These are phyloP conservation scores for Alloteropsis semialata DNA, from an alignment of 176 grass and related monocot species.

Conservation along the genomic window DNA sequence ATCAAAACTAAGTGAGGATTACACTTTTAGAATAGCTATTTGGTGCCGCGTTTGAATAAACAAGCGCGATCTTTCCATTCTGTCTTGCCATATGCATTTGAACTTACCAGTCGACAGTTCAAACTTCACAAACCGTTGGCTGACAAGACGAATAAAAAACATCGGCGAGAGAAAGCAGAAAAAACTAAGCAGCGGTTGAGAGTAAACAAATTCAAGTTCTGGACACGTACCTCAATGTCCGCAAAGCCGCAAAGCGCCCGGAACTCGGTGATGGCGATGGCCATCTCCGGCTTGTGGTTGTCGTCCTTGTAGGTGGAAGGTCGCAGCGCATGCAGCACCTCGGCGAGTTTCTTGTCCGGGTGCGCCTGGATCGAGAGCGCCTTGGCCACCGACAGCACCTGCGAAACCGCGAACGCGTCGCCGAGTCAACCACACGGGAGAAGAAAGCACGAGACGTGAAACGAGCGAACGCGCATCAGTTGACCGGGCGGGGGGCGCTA, in stretches of 20 bases:
- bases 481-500: neutral
- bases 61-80: neutral
- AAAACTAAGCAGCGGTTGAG: neutral
- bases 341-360: slow-evolving; percentile 85
- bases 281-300: slow-evolving; percentile 98
- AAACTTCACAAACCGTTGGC: neutral
- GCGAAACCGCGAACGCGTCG: neutral
- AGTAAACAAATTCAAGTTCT: neutral
- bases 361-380: slow-evolving; percentile 96
- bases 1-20: neutral
- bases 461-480: neutral
- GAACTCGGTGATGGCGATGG: slow-evolving; percentile 91
- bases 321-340: slow-evolving; percentile 59
- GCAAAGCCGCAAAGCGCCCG: slow-evolving; percentile 87
- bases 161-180: too few species aligned
- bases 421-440: neutral
- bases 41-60: slow-evolving; percentile 9
- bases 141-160: neutral
- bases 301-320: slow-evolving; percentile 73
- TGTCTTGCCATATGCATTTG: neutral
- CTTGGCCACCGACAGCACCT: slow-evolving; percentile 94
- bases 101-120: neutral
- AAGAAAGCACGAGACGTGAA: neutral
- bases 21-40: neutral
- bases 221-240: slow-evolving; percentile 51